phyloP scores from a whole-genome alignment of 225 moss, liverwort and hornwort genomes.

The Thuidium tamariscinum region DNA sequence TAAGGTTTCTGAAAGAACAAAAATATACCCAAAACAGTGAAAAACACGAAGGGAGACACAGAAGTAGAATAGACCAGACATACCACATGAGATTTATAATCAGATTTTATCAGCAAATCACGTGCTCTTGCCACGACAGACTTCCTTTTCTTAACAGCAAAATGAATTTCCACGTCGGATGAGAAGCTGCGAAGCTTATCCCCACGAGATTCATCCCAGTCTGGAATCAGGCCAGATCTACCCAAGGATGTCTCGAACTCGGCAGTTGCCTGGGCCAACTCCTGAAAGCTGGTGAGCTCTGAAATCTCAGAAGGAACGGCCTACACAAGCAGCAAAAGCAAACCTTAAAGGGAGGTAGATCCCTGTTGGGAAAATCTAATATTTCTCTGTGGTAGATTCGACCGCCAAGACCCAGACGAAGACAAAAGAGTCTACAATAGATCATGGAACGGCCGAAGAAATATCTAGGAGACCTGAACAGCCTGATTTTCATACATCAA shows the following conservation, averaged over 20 bases:
- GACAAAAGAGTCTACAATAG: background rate
- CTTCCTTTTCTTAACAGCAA: conserved; percentile 82
- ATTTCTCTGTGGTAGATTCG: background rate
- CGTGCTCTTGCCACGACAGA: conserved; percentile 62
- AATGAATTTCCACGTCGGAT: conserved; percentile 77
- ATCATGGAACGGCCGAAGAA: background rate
- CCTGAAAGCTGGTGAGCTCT: conserved; percentile 61
- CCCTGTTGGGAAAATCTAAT: background rate
- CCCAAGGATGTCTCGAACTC: conserved; percentile 80
- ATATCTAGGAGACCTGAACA: background rate
- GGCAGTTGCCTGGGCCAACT: conserved; percentile 56
- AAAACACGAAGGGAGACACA: background rate
- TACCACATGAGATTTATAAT: conserved; percentile 62
- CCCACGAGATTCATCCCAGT: conserved; percentile 66
- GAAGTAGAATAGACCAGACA: background rate
- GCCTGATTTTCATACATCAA: background rate
- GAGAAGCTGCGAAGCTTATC: conserved; percentile 76
- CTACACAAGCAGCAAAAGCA: conserved; percentile 25
- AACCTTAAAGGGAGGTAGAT: background rate
- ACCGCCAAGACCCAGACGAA: background rate
- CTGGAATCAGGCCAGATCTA: conserved; percentile 57
- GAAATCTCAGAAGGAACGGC: conserved; percentile 78
- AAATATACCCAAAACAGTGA: background rate
- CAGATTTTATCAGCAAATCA: conserved; percentile 57
- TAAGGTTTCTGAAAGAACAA: background rate